Percentiles rank a stretch among this genome's conserved stretches.
Evolutionary conservation across 2,329 filamentous ascomycete species (phyloP).

Genomic region (Monilinia fructicola): DNA sequence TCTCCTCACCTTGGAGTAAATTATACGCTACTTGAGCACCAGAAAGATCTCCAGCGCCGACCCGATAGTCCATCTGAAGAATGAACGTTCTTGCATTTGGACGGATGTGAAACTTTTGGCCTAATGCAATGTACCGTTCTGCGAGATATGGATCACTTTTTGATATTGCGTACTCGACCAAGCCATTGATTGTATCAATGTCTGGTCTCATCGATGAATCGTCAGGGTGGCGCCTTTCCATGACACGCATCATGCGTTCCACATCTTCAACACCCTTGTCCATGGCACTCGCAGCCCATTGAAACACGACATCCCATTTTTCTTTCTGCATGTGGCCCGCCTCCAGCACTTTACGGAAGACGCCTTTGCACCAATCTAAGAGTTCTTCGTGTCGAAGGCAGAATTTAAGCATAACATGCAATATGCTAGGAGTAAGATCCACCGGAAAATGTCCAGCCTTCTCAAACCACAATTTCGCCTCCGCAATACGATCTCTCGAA

Average conservation of each 20-base stretch:
- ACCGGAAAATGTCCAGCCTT: conserved; percentile 40
- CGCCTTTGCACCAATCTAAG: conserved; percentile 59
- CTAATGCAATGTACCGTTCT: conserved; percentile 69
- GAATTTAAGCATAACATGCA: conserved; percentile 58
- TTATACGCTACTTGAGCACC: conserved; percentile 67
- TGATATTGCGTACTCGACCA: conserved; percentile 72
- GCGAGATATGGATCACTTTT: conserved; percentile 69
- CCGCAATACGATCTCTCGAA: conserved; percentile 53
- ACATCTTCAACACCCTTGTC: conserved; percentile 72
- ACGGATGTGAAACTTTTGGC: conserved; percentile 61
- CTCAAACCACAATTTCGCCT: conserved; percentile 67
- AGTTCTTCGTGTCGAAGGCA: conserved; percentile 56
- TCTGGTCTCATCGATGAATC: conserved; percentile 56
- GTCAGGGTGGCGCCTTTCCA: conserved; percentile 53
- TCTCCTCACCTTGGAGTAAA: conserved; percentile 56
- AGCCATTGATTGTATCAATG: conserved; percentile 70
- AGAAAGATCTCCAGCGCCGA: conserved; percentile 70
- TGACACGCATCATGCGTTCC: conserved; percentile 68
- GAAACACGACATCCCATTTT: conserved; percentile 70
- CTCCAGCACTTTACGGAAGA: conserved; percentile 52
- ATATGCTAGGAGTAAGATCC: conserved; percentile 31
- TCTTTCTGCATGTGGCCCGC: conserved; percentile 48
- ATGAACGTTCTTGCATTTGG: conserved; percentile 70
- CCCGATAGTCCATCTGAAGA: conserved; percentile 72
- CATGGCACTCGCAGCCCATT: conserved; percentile 69